Evolutionary conservation across 2,329 filamentous ascomycete species (phyloP).

Genomic region (Beauveria medogensis): DNA sequence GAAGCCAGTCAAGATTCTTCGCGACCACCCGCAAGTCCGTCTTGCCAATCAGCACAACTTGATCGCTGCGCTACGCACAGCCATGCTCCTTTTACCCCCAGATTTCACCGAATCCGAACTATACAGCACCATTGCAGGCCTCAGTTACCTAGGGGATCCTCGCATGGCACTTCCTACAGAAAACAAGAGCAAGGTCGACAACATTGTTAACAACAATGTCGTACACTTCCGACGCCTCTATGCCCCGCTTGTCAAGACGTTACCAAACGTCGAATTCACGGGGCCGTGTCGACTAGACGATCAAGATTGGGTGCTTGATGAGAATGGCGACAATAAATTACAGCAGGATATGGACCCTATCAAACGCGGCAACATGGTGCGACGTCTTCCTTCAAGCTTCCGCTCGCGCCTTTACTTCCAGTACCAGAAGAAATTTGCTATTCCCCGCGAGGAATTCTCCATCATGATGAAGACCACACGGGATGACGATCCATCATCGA

Average conservation of each 20-base stretch:
- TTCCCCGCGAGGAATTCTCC: constrained; percentile 76
- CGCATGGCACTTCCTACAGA: constrained; percentile 88
- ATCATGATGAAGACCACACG: constrained; percentile 71
- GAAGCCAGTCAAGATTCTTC: constrained; percentile 95
- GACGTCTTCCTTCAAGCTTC: constrained; percentile 79
- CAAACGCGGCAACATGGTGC: constrained; percentile 91
- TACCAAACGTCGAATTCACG: constrained; percentile 79
- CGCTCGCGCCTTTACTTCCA: constrained; percentile 86
- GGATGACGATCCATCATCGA: constrained; percentile 60
- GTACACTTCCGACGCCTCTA: constrained; percentile 88
- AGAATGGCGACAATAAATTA: constrained; percentile 56
- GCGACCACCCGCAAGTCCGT: constrained; percentile 85
- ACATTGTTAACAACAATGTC: constrained; percentile 90
- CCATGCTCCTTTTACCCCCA: constrained; percentile 75
- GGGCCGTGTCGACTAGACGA: constrained; percentile 39
- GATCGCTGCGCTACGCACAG: constrained; percentile 81
- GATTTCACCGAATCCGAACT: constrained; percentile 80
- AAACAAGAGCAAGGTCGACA: constrained; percentile 83
- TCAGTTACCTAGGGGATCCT: constrained; percentile 94
- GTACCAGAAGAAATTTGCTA: constrained; percentile 84
- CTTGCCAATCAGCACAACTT: constrained; percentile 95
- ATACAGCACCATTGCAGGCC: constrained; percentile 82
- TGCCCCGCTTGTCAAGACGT: constrained; percentile 75
- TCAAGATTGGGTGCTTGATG: constrained; percentile 32
- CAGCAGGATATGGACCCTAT: constrained; percentile 88